Evolutionary conservation across 2,329 filamentous ascomycete genomes (phyloP).

Genomic region (Plectosphaerella sp.): DNA sequence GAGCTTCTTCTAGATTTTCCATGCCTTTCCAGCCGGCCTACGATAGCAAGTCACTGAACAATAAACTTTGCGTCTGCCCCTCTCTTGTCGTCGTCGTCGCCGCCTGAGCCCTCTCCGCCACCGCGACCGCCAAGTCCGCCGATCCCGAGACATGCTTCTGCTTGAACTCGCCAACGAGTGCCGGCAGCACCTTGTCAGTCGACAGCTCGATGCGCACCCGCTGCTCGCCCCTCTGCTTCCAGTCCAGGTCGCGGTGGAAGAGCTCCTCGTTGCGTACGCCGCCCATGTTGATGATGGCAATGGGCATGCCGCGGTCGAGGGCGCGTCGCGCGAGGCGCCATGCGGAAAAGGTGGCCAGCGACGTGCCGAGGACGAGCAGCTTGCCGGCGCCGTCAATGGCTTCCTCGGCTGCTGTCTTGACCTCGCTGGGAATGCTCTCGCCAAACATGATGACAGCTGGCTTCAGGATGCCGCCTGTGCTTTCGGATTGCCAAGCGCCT

Average conservation of each 20-base stretch:
- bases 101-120: not conserved
- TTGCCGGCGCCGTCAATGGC: slow-evolving; percentile 73
- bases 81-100: not conserved
- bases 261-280: slow-evolving; percentile 74
- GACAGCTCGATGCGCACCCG: slow-evolving; percentile 54
- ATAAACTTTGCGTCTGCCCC: slow-evolving; percentile 28
- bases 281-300: slow-evolving; percentile 85
- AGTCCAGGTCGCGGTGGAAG: slow-evolving; percentile 58
- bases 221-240: slow-evolving; percentile 42
- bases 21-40: slow-evolving; percentile 24
- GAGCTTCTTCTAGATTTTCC: slow-evolving; percentile 43
- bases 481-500: slow-evolving; percentile 67
- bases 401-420: slow-evolving; percentile 73
- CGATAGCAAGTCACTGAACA: slow-evolving; percentile 59
- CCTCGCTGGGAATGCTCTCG: slow-evolving; percentile 67
- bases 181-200: slow-evolving; percentile 54
- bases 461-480: slow-evolving; percentile 77
- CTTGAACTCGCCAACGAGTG: slow-evolving; percentile 47
- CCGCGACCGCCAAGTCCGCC: not conserved
- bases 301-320: slow-evolving; percentile 75
- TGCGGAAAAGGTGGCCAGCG: slow-evolving; percentile 89
- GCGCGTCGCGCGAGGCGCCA: slow-evolving; percentile 86
- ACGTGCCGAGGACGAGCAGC: slow-evolving; percentile 80
- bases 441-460: slow-evolving; percentile 96
- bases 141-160: slow-evolving; percentile 13